Evolutionary conservation across 768 basidiomycete species (phyloP), one percentile per base, ranked within the genome.

Genomic region (Mycena alexandri): DNA sequence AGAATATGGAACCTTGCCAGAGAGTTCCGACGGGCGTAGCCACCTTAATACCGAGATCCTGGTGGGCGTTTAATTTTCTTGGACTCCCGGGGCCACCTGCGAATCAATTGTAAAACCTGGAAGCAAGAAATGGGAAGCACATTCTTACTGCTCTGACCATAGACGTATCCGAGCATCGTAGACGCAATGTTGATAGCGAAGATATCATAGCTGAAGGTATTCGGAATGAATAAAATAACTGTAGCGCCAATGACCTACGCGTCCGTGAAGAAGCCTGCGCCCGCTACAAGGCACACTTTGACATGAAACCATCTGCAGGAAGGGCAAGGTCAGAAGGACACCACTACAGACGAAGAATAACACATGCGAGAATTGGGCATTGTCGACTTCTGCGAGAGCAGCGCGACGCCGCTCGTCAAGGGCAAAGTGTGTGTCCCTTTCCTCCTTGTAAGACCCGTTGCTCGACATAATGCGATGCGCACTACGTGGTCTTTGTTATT

Each of bases 221-320:
- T 21, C 59, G 3, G 56, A 53, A 62, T 43, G 52, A 46, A 22
- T 17, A 51, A 42, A 53, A 41, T 17, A 21, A 48, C 19, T 33
- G 51, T 33, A 51, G 61, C 10, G 57, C 16, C 24, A n/a, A 50
- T 10, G 0, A 78, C 86, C 72, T 71, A 89, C 87, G 90, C 89
- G 80, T 93, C 94, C 54, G 95, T 95, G 84, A 95, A 96, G 85
- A 96, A 96, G 29, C 95, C 95, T 12, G 91, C 91, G 72, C 95
- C 93, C 3, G 93, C 81, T 43, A 87, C 86, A 63, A 88, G 70
- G 72, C 87, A 88, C 67, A 90, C 85, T 78, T 94, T 95, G 63
- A 90, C 89, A 73, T 96, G 95, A 82, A 95, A 95, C 89, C 90
- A 93, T 9, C 92, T 92, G 62, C 64, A 56, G 42, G 56, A 48